These are phyloP conservation scores for Fusarium temperatum DNA, from an alignment of 2,329 filamentous ascomycete genomes.

Conservation along the genomic window DNA sequence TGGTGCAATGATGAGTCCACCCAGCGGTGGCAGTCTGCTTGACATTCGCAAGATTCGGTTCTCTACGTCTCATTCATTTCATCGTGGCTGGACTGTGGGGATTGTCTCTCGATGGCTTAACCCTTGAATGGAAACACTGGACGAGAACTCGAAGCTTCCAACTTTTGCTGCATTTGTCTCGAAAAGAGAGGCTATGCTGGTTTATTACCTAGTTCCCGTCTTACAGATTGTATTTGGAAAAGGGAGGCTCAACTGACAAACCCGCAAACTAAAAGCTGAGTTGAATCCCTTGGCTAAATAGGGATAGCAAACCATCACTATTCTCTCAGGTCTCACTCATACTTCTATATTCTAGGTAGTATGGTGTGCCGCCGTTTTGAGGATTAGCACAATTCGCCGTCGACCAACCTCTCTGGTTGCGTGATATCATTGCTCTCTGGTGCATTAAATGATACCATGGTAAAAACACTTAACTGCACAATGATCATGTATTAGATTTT, in stretches of 20 bases:
- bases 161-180: not conserved
- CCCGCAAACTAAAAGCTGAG: not conserved
- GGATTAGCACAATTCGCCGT: conserved; percentile 17
- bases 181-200: not conserved
- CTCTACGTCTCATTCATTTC: not conserved
- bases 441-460: conserved; percentile 32
- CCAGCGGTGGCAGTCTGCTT: not conserved
- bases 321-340: not conserved
- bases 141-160: not conserved
- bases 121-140: not conserved
- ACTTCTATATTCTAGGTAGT: not conserved
- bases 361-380: not conserved
- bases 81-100: not conserved
- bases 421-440: conserved; percentile 18
- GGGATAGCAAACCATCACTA: not conserved
- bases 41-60: not conserved
- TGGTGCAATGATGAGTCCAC: not conserved
- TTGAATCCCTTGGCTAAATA: not conserved
- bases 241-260: not conserved
- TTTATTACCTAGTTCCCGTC: not conserved
- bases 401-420: not conserved
- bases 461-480: not conserved
- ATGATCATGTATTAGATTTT: not conserved
- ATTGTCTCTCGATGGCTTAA: not conserved
- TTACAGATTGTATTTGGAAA: not conserved